A percentile compares a stretch with the other conserved stretches of the same genome.
Evolutionary conservation across 202 grass and related monocot species (phyloP).

Genomic region (Schoenoplectus tabernaemontani): DNA sequence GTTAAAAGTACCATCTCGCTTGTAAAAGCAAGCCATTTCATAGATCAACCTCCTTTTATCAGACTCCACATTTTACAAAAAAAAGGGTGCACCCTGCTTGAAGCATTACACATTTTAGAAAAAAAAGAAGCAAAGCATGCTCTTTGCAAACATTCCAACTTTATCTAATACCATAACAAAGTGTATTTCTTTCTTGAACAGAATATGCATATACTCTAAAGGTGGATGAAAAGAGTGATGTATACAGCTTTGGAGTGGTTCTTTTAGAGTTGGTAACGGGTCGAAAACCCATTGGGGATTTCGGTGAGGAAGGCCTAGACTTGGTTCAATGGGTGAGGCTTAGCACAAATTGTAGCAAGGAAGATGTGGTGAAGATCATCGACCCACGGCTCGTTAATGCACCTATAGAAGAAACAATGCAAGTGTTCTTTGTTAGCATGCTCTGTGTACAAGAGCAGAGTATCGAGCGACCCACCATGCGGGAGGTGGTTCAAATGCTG

Average conservation of each 20-base stretch:
- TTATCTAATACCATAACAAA: slow-evolving; percentile 23
- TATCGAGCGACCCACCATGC: slow-evolving; percentile 83
- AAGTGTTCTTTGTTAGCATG: slow-evolving; percentile 62
- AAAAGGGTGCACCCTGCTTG: slow-evolving; percentile 3
- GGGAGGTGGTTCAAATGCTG: slow-evolving; percentile 89
- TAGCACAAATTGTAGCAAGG: slow-evolving; percentile 19
- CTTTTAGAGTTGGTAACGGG: slow-evolving; percentile 61
- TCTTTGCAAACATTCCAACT: slow-evolving; percentile 2
- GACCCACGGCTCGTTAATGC: slow-evolving; percentile 65
- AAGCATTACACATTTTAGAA: not conserved
- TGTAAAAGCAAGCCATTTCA: slow-evolving; percentile 13
- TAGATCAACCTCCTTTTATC: slow-evolving; percentile 13
- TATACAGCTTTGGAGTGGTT: slow-evolving; percentile 89
- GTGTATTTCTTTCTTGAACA: slow-evolving; percentile 24
- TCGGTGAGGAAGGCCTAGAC: slow-evolving; percentile 52
- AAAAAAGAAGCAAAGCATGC: slow-evolving; percentile 12
- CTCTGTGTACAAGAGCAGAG: slow-evolving; percentile 86
- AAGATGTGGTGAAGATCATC: slow-evolving; percentile 33
- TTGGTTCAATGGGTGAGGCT: slow-evolving; percentile 68
- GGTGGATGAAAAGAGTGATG: slow-evolving; percentile 90
- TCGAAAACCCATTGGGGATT: slow-evolving; percentile 34
- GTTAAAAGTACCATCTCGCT: slow-evolving; percentile 16
- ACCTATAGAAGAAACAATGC: slow-evolving; percentile 49
- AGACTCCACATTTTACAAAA: not conserved
- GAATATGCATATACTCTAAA: slow-evolving; percentile 90